Conservation (phyloP, 768 basidiomycete genomes). For the Mycena capillaripes region DNA sequence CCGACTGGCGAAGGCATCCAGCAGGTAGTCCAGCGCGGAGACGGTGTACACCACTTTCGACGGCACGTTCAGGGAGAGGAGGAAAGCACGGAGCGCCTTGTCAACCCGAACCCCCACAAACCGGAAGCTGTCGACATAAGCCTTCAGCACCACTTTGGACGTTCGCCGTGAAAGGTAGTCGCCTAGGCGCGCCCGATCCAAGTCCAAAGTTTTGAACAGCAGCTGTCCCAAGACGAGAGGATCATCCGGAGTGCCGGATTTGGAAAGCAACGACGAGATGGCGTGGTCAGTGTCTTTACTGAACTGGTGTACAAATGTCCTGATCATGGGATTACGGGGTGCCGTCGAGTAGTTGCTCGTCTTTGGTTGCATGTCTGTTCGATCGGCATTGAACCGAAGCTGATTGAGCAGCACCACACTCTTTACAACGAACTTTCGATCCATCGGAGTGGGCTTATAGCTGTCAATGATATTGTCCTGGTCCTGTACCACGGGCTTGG, state of each 20-base stretch:
- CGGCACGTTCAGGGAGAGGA: conserved; percentile 81
- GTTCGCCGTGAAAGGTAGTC: conserved; percentile 84
- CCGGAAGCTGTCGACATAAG: conserved; percentile 91
- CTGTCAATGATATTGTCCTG: conserved; percentile 73
- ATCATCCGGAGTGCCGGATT: conserved; percentile 73
- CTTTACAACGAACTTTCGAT: conserved; percentile 90
- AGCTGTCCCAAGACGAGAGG: conserved; percentile 81
- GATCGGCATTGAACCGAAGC: conserved; percentile 77
- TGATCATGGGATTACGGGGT: conserved; percentile 73
- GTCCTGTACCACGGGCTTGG: conserved; percentile 87
- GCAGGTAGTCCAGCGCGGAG: conserved; percentile 73
- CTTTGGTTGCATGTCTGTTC: conserved; percentile 70
- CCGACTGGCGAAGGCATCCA: conserved; percentile 87
- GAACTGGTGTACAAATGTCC: conserved; percentile 85
- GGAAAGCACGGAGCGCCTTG: conserved; percentile 89
- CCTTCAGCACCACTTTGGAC: conserved; percentile 82
- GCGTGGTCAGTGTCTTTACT: conserved; percentile 85
- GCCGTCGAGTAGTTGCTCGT: conserved; percentile 50
- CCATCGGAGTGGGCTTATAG: conserved; percentile 68
- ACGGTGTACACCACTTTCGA: conserved; percentile 51
- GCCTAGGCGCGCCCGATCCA: conserved; percentile 88
- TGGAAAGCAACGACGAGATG: conserved; percentile 76
- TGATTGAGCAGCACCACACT: conserved; percentile 86
- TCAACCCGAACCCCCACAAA: conserved; percentile 89
- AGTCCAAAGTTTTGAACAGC: conserved; percentile 85